These are phyloP conservation scores for Aspergillus thermomutatus DNA, from an alignment of 2,329 filamentous ascomycete genomes.

Conservation along the genomic window DNA sequence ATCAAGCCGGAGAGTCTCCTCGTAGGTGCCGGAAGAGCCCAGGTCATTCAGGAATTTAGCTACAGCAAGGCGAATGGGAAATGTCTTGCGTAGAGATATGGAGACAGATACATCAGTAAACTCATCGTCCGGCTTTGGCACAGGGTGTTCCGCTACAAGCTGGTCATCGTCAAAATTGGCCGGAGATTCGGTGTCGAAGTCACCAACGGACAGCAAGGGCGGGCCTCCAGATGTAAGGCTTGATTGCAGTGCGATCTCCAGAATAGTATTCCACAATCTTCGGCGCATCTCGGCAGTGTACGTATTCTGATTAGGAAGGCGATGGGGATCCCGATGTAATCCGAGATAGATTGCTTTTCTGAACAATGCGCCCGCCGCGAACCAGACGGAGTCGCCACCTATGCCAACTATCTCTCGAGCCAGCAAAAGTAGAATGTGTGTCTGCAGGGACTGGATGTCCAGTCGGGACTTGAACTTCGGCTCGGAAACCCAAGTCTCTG, in stretches of 20 bases:
- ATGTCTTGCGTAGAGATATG: constrained; percentile 35
- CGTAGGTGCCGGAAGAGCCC: too few relatives aligned
- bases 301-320: constrained; percentile 23
- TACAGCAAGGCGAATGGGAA: constrained; percentile 32
- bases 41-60: too few relatives aligned
- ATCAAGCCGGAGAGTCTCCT: constrained; percentile 20
- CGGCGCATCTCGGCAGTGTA: constrained; percentile 26
- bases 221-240: constrained; percentile 36
- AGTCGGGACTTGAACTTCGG: constrained; percentile 54
- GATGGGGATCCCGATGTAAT: constrained; percentile 38
- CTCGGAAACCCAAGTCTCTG: constrained; percentile 52
- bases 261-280: constrained; percentile 29
- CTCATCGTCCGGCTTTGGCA: constrained; percentile 21
- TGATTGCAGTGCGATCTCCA: constrained; percentile 38
- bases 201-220: constrained; percentile 31
- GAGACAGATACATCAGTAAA: constrained; percentile 36
- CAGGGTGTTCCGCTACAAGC: constrained; percentile 25
- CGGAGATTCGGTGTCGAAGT: constrained; percentile 38
- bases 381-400: constrained; percentile 35
- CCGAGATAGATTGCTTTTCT: constrained; percentile 41
- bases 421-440: constrained; percentile 36
- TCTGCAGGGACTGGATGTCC: constrained; percentile 50
- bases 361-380: constrained; percentile 36
- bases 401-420: constrained; percentile 35
- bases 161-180: constrained; percentile 42